Evolutionary conservation across 768 basidiomycete species (phyloP).

Genomic region (Filobasidium wieringae): DNA sequence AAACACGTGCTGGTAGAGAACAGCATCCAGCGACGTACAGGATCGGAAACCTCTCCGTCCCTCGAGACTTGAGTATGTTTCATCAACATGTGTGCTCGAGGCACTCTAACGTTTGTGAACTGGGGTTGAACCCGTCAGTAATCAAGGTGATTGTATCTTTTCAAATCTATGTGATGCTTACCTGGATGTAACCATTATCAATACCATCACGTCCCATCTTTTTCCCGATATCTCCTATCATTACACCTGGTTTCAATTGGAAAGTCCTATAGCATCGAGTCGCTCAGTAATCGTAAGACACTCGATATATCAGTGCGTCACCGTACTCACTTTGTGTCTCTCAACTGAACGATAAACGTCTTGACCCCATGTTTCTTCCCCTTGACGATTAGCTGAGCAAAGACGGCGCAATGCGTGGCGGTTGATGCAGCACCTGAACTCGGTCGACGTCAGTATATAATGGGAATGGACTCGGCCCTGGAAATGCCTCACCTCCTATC

Average conservation of each 20-base stretch:
- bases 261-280: conserved; percentile 28
- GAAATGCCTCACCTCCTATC: conserved; percentile 39
- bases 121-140: not conserved
- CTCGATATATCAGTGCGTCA: not conserved
- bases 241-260: conserved; percentile 39
- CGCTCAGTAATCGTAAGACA: not conserved
- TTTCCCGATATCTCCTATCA: conserved; percentile 43
- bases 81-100: conserved; percentile 43
- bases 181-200: conserved; percentile 38
- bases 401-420: conserved; percentile 42
- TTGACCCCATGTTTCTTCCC: conserved; percentile 42
- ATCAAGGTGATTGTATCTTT: not conserved
- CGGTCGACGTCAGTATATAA: not conserved
- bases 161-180: not conserved
- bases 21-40: conserved; percentile 20
- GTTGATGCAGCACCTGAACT: conserved; percentile 37
- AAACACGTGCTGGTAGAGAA: not conserved
- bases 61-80: conserved; percentile 43
- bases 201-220: conserved; percentile 44
- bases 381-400: conserved; percentile 41
- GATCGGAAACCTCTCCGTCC: conserved; percentile 40
- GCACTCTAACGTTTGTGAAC: conserved; percentile 43
- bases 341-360: conserved; percentile 42
- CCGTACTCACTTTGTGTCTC: conserved; percentile 30
- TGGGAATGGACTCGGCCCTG: not conserved